Evolutionary conservation across 139 green algal species (phyloP).

Genomic region (Picochlorum costavermella): DNA sequence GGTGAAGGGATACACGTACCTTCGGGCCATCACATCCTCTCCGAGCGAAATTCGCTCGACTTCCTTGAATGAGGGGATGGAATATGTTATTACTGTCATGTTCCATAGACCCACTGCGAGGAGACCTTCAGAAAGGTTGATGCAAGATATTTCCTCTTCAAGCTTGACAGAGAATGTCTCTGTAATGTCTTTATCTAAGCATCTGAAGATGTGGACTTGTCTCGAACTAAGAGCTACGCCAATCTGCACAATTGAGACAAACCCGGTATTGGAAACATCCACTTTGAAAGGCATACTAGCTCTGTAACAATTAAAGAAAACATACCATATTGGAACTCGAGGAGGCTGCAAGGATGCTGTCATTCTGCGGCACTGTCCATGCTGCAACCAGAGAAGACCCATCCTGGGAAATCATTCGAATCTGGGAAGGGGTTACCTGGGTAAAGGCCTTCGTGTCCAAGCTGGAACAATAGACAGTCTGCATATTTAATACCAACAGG

Average conservation of each 20-base stretch:
- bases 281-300: too few relatives aligned
- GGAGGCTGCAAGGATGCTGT: too few relatives aligned
- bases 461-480: conserved; percentile 79
- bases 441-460: conserved; percentile 64
- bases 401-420: conserved; percentile 17
- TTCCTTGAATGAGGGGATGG: background rate
- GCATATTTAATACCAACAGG: too few relatives aligned
- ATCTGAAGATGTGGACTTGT: background rate
- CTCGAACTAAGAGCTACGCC: background rate
- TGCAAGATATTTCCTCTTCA: conserved; percentile 29
- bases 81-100: background rate
- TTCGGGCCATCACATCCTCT: background rate
- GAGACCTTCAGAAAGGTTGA: background rate
- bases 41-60: background rate
- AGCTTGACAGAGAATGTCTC: conserved; percentile 42
- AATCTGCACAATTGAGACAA: background rate
- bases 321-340: too few relatives aligned
- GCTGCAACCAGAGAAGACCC: too few relatives aligned
- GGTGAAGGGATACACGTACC: background rate
- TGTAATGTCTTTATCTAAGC: conserved; percentile 37
- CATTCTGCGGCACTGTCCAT: too few relatives aligned
- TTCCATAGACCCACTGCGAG: background rate
- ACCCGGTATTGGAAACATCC: background rate
- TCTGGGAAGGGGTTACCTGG: conserved; percentile 59
- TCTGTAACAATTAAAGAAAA: too few relatives aligned